These are phyloP conservation scores for Saccharum spontaneum DNA, from an alignment of 176 grass and related monocot genomes.

Conservation along the genomic window DNA sequence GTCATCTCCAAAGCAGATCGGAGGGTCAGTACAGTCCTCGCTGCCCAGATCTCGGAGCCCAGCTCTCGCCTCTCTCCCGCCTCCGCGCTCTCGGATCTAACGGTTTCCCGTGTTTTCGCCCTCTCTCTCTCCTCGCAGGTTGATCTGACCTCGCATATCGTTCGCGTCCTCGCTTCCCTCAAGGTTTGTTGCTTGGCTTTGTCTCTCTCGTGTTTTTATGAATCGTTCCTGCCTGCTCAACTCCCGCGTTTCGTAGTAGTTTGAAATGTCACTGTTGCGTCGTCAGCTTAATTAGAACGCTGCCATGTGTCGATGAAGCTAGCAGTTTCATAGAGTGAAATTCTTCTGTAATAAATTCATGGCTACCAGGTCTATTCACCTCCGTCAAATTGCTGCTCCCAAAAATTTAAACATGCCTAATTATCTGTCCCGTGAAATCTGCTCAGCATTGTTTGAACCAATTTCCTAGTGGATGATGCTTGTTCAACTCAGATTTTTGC, in stretches of 20 bases:
- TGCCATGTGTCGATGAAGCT: not conserved
- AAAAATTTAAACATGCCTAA: not conserved
- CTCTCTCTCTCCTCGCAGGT: conserved; percentile 54
- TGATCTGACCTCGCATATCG: conserved; percentile 93
- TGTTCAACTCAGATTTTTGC: not conserved
- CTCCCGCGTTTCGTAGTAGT: not conserved
- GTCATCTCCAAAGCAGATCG: conserved; percentile 76
- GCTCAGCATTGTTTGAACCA: not conserved
- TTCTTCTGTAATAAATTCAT: not conserved
- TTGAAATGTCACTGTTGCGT: not conserved
- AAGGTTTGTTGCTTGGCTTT: conserved; percentile 51
- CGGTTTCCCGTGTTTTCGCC: not conserved
- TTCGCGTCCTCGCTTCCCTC: conserved; percentile 66
- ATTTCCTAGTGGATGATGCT: not conserved
- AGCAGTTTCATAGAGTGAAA: conserved; percentile 5
- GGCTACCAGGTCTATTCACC: not conserved
- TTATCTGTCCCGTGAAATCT: not conserved
- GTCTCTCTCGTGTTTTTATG: not conserved
- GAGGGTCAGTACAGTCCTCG: conserved; percentile 51
- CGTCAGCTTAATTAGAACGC: not conserved
- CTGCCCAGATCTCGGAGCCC: conserved; percentile 30
- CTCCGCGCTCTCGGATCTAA: conserved; percentile 20
- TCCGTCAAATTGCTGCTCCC: not conserved
- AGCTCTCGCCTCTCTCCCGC: not conserved
- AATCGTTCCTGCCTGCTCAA: not conserved